A percentile compares a stretch with the other conserved stretches of the same genome.
These are phyloP conservation scores for Leccinum pallidistipes DNA, from an alignment of 1,284 basidiomycete genomes.

Conservation along the genomic window DNA sequence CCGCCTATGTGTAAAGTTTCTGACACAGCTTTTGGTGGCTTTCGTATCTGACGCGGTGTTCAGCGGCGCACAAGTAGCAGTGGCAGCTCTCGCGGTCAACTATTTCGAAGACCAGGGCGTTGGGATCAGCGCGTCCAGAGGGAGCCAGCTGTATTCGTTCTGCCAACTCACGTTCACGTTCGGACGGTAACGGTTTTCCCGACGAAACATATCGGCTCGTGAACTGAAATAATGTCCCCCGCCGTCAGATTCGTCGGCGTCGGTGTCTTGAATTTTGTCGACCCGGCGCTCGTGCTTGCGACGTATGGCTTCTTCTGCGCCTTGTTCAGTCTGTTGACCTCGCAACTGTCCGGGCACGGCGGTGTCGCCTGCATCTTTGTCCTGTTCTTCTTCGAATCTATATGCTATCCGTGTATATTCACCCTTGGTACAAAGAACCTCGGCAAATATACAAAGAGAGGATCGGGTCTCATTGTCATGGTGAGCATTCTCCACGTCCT, in stretches of 20 bases:
- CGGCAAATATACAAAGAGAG: constrained; percentile 68
- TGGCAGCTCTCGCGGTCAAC: constrained; percentile 74
- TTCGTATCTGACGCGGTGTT: constrained; percentile 1
- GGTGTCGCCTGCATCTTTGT: constrained; percentile 66
- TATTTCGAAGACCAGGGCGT: constrained; percentile 64
- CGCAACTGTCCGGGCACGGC: constrained; percentile 50
- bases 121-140: constrained; percentile 51
- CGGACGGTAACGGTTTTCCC: constrained; percentile 46
- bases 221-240: background rate
- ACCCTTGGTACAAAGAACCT: constrained; percentile 71
- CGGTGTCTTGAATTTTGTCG: constrained; percentile 59
- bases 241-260: constrained; percentile 64
- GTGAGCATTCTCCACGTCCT: constrained; percentile 12
- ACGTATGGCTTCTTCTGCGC: constrained; percentile 54
- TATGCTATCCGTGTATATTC: constrained; percentile 73
- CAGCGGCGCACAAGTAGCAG: constrained; percentile 72
- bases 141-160: constrained; percentile 68
- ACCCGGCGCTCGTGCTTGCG: constrained; percentile 63
- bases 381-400: constrained; percentile 79
- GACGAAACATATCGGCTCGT: background rate
- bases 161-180: constrained; percentile 75
- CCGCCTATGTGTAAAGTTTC: constrained; percentile 55
- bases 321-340: constrained; percentile 54
- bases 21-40: background rate
- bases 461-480: constrained; percentile 72